A percentile compares a stretch with the other conserved stretches of the same genome.
These are phyloP conservation scores for Thamnidium elegans DNA, from an alignment of 192 early-diverging fungal genomes.

Conservation along the genomic window DNA sequence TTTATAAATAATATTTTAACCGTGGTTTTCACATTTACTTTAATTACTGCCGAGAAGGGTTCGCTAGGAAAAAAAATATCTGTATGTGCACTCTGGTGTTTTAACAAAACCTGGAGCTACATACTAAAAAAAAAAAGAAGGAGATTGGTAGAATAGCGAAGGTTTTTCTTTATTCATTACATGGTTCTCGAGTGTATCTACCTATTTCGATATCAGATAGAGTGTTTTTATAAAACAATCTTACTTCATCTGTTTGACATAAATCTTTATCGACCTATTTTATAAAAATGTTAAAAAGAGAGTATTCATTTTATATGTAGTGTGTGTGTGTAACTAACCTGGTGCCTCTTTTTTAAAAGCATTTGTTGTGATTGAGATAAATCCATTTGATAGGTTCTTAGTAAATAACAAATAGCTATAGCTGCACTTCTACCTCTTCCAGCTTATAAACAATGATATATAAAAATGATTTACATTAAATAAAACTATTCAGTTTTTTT, in stretches of 20 bases:
- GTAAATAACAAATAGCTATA: slow-evolving; percentile 22
- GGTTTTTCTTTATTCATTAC: background rate
- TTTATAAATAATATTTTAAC: no score
- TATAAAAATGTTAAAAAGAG: background rate
- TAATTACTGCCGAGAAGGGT: no score
- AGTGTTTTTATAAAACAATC: slow-evolving; percentile 7
- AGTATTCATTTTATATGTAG: background rate
- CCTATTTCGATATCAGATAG: slow-evolving; percentile 9
- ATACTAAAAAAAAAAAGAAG: no score
- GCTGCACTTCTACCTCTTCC: slow-evolving; percentile 28
- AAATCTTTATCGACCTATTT: slow-evolving; percentile 9
- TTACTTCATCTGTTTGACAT: background rate
- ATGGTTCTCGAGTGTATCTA: background rate
- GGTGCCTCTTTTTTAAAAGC: slow-evolving; percentile 6
- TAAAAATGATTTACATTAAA: no score
- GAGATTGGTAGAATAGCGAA: no score
- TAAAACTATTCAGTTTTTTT: no score
- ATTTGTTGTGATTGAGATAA: slow-evolving; percentile 1
- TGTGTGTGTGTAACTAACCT: slow-evolving; percentile 13
- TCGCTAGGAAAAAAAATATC: no score
- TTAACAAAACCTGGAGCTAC: no score
- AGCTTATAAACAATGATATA: background rate
- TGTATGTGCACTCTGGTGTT: no score
- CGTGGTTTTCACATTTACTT: no score
- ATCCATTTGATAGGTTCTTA: slow-evolving; percentile 14